Conservation (phyloP, 2,329 filamentous ascomycete species). For the Trichoderma oligosporum region DNA sequence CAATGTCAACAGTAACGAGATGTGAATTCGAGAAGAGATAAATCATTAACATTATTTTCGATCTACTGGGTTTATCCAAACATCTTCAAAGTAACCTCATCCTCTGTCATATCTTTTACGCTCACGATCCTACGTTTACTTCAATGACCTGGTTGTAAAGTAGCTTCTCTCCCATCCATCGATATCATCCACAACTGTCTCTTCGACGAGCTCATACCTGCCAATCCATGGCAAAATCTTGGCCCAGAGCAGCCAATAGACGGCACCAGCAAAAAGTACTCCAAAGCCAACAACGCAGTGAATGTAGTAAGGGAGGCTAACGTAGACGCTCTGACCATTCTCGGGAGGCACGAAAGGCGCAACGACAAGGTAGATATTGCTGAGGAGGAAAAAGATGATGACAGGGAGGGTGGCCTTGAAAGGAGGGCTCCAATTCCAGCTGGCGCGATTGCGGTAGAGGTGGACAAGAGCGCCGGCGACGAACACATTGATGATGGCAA, state of each 20-base stretch:
- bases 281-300: conserved; percentile 56
- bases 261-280: conserved; percentile 48
- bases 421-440: conserved; percentile 51
- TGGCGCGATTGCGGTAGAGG: conserved; percentile 48
- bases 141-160: conserved; percentile 44
- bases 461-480: conserved; percentile 51
- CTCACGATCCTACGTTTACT: not conserved
- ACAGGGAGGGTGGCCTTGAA: conserved; percentile 53
- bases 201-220: conserved; percentile 53
- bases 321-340: conserved; percentile 50
- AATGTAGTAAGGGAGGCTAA: conserved; percentile 53
- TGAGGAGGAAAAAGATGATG: conserved; percentile 55
- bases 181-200: conserved; percentile 50
- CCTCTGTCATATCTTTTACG: not conserved
- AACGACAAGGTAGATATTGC: conserved; percentile 58
- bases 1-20: no score
- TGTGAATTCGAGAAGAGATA: not conserved
- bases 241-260: conserved; percentile 57
- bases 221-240: conserved; percentile 50
- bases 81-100: not conserved
- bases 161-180: conserved; percentile 61
- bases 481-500: conserved; percentile 55
- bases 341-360: conserved; percentile 55
- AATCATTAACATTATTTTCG: conserved; percentile 14
- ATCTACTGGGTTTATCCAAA: conserved; percentile 16